Evolutionary conservation across 192 early-diverging fungal species (phyloP).

Genomic region (Coemansia guatemalensis): DNA sequence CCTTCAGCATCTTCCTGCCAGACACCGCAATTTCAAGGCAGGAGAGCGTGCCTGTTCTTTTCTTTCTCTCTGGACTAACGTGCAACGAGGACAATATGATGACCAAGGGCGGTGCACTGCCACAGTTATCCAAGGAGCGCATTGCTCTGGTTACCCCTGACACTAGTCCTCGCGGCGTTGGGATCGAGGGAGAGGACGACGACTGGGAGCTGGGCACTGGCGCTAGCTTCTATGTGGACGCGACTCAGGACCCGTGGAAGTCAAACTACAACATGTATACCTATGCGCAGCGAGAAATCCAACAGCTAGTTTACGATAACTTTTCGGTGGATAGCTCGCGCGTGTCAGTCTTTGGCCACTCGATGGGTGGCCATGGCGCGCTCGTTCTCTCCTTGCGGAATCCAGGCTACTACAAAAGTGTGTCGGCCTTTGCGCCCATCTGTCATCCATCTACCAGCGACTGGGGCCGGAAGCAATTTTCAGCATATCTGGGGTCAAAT

Average conservation of each 20-base stretch:
- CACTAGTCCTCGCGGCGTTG: conserved; percentile 75
- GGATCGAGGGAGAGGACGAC: conserved; percentile 71
- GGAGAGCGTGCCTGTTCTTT: conserved; percentile 51
- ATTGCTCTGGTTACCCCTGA: conserved; percentile 82
- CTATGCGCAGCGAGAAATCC: conserved; percentile 76
- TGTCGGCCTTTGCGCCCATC: conserved; percentile 85
- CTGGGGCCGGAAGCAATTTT: conserved; percentile 83
- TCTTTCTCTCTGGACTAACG: conserved; percentile 82
- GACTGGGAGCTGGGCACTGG: conserved; percentile 54
- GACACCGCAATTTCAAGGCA: conserved; percentile 26
- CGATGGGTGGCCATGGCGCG: conserved; percentile 91
- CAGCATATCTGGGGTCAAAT: conserved; percentile 68
- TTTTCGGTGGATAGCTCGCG: conserved; percentile 63
- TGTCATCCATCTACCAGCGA: conserved; percentile 65
- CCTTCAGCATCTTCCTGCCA: conserved; percentile 77
- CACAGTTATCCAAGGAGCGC: conserved; percentile 62
- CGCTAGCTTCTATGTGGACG: conserved; percentile 72
- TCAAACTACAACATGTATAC: conserved; percentile 82
- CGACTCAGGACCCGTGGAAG: conserved; percentile 73
- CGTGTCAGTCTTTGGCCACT: conserved; percentile 69
- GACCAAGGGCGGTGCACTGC: conserved; percentile 76
- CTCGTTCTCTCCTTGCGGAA: conserved; percentile 74
- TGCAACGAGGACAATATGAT: conserved; percentile 89
- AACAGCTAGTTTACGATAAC: conserved; percentile 55
- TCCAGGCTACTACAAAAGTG: conserved; percentile 64